Percentiles rank a stretch among this genome's conserved stretches.
Evolutionary conservation across 768 basidiomycete species (phyloP).

Genomic region (Boletus subparvulus): DNA sequence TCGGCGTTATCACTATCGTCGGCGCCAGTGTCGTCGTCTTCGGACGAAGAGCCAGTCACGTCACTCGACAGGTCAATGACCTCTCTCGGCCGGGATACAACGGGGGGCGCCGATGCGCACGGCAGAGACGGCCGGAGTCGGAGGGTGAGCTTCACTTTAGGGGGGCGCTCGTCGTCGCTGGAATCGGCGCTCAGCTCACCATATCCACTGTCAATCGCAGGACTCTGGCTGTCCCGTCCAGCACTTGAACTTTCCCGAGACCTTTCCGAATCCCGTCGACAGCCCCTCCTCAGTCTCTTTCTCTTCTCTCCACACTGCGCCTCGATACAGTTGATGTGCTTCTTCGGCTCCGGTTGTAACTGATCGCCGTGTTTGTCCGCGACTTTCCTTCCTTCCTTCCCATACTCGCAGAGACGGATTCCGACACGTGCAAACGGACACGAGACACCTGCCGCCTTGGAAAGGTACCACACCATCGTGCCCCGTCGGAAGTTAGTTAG

Average conservation of each 20-base stretch:
- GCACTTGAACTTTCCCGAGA: slow-evolving; percentile 8
- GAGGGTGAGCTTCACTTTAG: slow-evolving; percentile 71
- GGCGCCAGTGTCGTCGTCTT: slow-evolving; percentile 33
- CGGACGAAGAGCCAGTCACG: slow-evolving; percentile 34
- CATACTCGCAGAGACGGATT: slow-evolving; percentile 70
- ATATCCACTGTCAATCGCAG: slow-evolving; percentile 27
- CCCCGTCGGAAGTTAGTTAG: slow-evolving; percentile 75
- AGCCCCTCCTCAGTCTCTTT: slow-evolving; percentile 40
- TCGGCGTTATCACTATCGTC: slow-evolving; percentile 21
- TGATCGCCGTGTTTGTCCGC: slow-evolving; percentile 27
- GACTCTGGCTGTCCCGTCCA: slow-evolving; percentile 21
- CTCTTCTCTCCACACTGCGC: slow-evolving; percentile 48
- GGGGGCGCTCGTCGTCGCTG: slow-evolving; percentile 40
- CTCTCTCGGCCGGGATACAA: slow-evolving; percentile 21
- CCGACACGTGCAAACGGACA: slow-evolving; percentile 75
- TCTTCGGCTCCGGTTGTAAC: slow-evolving; percentile 42
- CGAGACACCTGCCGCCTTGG: slow-evolving; percentile 68
- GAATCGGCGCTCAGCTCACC: slow-evolving; percentile 23
- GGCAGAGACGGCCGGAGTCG: slow-evolving; percentile 49
- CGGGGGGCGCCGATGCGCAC: slow-evolving; percentile 15
- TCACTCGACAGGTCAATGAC: slow-evolving; percentile 46
- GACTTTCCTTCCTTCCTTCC: slow-evolving; percentile 44
- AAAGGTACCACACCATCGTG: slow-evolving; percentile 80
- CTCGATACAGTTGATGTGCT: slow-evolving; percentile 34
- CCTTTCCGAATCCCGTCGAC: slow-evolving; percentile 22